Base-by-base conservation (phyloP, 768 basidiomycete species). In the Termitomyces sp. region DNA sequence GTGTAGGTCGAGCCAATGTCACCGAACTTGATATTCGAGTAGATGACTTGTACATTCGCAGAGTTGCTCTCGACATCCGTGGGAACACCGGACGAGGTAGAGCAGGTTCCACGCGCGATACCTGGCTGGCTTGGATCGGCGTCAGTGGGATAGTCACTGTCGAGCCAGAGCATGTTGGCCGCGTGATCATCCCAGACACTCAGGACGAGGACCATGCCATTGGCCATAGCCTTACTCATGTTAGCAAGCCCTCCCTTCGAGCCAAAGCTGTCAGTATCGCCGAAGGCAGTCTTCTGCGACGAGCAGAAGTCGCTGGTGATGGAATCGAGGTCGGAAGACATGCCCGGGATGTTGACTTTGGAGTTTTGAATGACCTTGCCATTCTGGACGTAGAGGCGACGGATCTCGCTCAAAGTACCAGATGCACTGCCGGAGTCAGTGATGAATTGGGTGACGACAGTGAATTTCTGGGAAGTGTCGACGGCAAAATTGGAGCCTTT, bases 371-470 rank as follows among this genome's bases (percentile, higher is more conserved):
- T 78, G 67, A 82, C 78, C 49, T 67, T 64, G 61, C 79, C 78
- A 65, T 79, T 73, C 72, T 82, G 81, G 43, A 82, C 79, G 71
- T 81, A 82, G 61, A 83, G 47, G 54, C 80, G 79, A 59, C 78
- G 77, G 67, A 82, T 84, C 67, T 81, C 81, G 54, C 67, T 71
- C 69, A 84, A 78, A 23, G 70, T 73, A 50, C 82, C 81, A 41
- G 73, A 67, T 53, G 76, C 63, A 52, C 79, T 73, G 62, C 75
- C 74, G 71, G 75, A 70, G 65, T 65, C 62, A 57, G 80, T 80
- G 65, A 81, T 64, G 78, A 83, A 83, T 67, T 84, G 82, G 51
- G 82, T 82, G 67, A 83, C 81, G 63, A 83, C 78, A 59, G 82
- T 84, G 75, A 84, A 76, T 59, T 72, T 73, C 57, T 69, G 63